These are phyloP conservation scores for Ilex paraguariensis DNA, from an alignment of 305 asterid genomes.

Conservation along the genomic window DNA sequence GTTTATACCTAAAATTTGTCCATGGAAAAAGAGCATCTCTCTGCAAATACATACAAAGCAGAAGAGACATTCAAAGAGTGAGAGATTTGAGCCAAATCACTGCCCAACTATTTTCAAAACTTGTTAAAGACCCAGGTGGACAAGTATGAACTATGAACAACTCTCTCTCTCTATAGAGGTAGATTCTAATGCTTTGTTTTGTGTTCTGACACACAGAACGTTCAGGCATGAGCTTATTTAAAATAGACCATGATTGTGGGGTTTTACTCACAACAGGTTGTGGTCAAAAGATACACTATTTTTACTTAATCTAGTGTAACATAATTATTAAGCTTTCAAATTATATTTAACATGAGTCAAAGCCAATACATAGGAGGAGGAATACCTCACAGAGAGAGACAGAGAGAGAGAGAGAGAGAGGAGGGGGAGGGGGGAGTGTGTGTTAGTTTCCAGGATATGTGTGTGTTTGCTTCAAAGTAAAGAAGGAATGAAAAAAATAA, in stretches of 20 bases:
- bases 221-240: slow-evolving; percentile 38
- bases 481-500: too few relatives aligned
- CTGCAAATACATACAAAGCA: slow-evolving; percentile 10
- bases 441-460: too few relatives aligned
- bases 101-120: slow-evolving; percentile 36
- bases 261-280: slow-evolving; percentile 13
- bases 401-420: too few relatives aligned
- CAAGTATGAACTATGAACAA: slow-evolving; percentile 16
- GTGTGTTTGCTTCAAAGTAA: too few relatives aligned
- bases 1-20: slow-evolving; percentile 60
- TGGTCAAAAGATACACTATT: slow-evolving; percentile 20
- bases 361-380: too few relatives aligned
- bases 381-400: too few relatives aligned
- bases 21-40: slow-evolving; percentile 29
- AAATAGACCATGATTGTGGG: slow-evolving; percentile 27
- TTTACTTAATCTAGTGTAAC: too few relatives aligned
- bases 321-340: too few relatives aligned
- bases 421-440: too few relatives aligned
- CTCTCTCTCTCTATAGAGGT: slow-evolving; percentile 5
- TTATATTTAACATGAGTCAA: too few relatives aligned
- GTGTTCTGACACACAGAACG: slow-evolving; percentile 38
- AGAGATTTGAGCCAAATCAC: slow-evolving; percentile 36
- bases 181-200: slow-evolving; percentile 39
- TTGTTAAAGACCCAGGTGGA: slow-evolving; percentile 31
- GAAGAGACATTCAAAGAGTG: slow-evolving; percentile 31